Evolutionary conservation across 371 early-diverging fungal species (phyloP).

Genomic region (Mucor ambiguus): DNA sequence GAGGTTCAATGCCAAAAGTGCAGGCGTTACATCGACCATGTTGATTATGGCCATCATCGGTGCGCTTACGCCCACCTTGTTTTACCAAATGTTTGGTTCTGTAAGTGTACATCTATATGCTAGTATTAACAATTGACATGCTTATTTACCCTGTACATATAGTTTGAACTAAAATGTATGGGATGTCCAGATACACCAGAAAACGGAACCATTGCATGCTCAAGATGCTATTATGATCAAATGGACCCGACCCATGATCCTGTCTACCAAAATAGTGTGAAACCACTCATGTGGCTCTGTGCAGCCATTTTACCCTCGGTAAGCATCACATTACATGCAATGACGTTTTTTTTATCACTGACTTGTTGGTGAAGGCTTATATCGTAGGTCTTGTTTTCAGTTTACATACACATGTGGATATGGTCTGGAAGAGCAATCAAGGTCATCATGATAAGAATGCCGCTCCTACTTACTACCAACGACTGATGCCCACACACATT

Average conservation of each 20-base stretch:
- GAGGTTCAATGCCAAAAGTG: conserved; percentile 92
- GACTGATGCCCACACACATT: conserved; percentile 44
- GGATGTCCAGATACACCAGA: conserved; percentile 48
- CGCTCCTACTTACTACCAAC: conserved; percentile 32
- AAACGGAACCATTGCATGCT: conserved; percentile 49
- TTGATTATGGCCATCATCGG: conserved; percentile 94
- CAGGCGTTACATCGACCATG: conserved; percentile 94
- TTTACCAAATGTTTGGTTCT: conserved; percentile 89
- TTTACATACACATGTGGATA: conserved; percentile 87
- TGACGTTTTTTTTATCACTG: background rate
- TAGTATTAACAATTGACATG: no score
- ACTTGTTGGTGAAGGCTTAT: conserved; percentile 60
- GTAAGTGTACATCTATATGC: no score
- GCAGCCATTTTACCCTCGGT: conserved; percentile 81
- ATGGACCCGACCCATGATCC: conserved; percentile 78
- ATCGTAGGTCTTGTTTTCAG: conserved; percentile 93
- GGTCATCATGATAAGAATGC: conserved; percentile 21
- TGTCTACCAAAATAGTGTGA: conserved; percentile 79
- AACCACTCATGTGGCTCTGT: conserved; percentile 90
- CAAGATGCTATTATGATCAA: conserved; percentile 66
- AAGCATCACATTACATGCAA: conserved; percentile 11
- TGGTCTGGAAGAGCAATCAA: conserved; percentile 75
- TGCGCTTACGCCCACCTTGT: conserved; percentile 91
- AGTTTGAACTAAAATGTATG: conserved; percentile 64
- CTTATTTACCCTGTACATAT: background rate